Evolutionary conservation across 1,139 yeast species (phyloP).

Genomic region (Blastobotrys niveus): DNA sequence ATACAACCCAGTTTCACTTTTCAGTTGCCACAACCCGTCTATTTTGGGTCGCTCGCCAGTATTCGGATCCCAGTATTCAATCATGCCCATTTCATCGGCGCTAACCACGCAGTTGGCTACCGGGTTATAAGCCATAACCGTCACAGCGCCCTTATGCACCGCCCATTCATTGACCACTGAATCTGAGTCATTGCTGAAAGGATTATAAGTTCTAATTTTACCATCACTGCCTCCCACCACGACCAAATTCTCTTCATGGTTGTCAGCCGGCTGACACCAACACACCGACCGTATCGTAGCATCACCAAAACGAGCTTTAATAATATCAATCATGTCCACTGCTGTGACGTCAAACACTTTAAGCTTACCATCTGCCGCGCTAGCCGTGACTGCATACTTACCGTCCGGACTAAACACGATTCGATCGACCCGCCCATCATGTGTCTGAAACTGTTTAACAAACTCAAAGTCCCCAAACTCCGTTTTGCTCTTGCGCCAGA

Average conservation of each 20-base stretch:
- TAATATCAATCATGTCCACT: slow-evolving; percentile 42
- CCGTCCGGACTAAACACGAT: slow-evolving; percentile 29
- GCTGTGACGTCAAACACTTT: slow-evolving; percentile 41
- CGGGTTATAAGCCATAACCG: slow-evolving; percentile 32
- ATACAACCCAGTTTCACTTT: slow-evolving; percentile 42
- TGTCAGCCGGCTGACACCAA: slow-evolving; percentile 21
- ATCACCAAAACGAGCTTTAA: slow-evolving; percentile 24
- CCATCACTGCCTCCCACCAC: slow-evolving; percentile 29
- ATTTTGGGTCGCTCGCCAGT: slow-evolving; percentile 19
- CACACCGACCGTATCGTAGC: slow-evolving; percentile 16
- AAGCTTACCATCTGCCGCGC: slow-evolving; percentile 30
- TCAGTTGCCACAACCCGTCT: slow-evolving; percentile 34
- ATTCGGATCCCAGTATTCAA: slow-evolving; percentile 43
- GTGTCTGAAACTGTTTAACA: slow-evolving; percentile 39
- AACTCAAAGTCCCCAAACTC: slow-evolving; percentile 33
- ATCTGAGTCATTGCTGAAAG: slow-evolving; percentile 6
- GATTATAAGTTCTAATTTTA: slow-evolving; percentile 26
- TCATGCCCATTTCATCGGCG: slow-evolving; percentile 39
- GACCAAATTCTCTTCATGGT: slow-evolving; percentile 17
- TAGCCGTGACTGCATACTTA: slow-evolving; percentile 33
- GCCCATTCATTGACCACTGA: slow-evolving; percentile 17
- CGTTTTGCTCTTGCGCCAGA: slow-evolving; percentile 36
- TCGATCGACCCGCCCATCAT: slow-evolving; percentile 28
- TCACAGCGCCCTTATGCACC: slow-evolving; percentile 36
- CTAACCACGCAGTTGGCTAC: slow-evolving; percentile 37